phyloP scores from a whole-genome alignment of 352 stramenopile species.

The Aphanomyces invadans region DNA sequence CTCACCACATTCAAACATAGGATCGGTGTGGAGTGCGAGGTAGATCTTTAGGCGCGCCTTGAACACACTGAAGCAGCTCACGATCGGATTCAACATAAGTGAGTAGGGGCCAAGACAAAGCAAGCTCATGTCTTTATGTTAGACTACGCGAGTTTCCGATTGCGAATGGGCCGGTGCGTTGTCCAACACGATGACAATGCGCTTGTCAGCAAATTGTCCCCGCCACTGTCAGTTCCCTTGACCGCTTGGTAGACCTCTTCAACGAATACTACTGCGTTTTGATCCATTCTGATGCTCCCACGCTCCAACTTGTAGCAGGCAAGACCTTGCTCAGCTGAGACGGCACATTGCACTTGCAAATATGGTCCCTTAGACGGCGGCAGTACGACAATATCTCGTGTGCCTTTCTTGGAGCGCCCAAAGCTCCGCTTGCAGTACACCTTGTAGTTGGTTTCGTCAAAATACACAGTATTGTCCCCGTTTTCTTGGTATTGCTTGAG shows the following conservation, averaged over 20 bases:
- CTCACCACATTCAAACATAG: background rate
- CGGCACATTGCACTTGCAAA: constrained; percentile 26
- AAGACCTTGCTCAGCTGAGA: constrained; percentile 14
- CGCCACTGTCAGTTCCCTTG: constrained; percentile 2
- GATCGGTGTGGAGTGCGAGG: background rate
- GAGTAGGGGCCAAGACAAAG: constrained; percentile 24
- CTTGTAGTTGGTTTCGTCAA: constrained; percentile 26
- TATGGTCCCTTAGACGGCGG: constrained; percentile 21
- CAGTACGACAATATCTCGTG: constrained; percentile 7
- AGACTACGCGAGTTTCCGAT: background rate
- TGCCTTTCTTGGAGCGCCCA: constrained; percentile 2
- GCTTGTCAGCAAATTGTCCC: constrained; percentile 15
- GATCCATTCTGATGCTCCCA: constrained; percentile 28
- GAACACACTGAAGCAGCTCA: constrained; percentile 23
- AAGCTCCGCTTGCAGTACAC: constrained; percentile 24
- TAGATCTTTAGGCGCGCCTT: background rate
- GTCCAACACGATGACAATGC: constrained; percentile 29
- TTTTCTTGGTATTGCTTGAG: background rate
- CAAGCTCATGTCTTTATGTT: constrained; percentile 21
- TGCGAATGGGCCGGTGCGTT: constrained; percentile 25
- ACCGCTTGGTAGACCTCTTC: constrained; percentile 7
- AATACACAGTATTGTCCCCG: constrained; percentile 24
- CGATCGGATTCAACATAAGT: constrained; percentile 28
- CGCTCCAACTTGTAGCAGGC: background rate
- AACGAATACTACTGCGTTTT: constrained; percentile 25